phyloP scores from a whole-genome alignment of 495 filamentous ascomycete genomes.

The Aspergillus bertholletiae region DNA sequence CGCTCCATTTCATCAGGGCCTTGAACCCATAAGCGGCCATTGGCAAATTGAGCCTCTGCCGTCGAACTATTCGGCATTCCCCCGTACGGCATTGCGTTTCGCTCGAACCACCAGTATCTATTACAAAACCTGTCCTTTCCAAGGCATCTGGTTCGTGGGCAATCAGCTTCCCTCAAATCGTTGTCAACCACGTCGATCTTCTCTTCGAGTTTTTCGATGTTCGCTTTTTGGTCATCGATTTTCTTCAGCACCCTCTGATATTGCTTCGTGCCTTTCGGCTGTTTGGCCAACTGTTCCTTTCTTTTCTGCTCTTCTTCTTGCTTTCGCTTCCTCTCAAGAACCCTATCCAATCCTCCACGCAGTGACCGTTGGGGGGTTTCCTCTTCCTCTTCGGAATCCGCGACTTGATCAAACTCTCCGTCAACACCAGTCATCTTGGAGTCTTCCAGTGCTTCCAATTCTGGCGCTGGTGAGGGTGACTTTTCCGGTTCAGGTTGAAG shows the following conservation, averaged over 20 bases:
- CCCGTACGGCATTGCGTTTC: conserved; percentile 94
- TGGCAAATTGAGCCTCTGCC: conserved; percentile 81
- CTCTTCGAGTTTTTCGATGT: conserved; percentile 74
- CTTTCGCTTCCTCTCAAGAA: conserved; percentile 77
- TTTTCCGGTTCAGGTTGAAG: conserved; percentile 65
- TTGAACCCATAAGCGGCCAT: conserved; percentile 93
- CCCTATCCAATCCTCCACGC: conserved; percentile 73
- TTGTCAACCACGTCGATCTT: conserved; percentile 82
- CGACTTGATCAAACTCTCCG: conserved; percentile 43
- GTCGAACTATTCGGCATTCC: conserved; percentile 88
- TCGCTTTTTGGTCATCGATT: conserved; percentile 78
- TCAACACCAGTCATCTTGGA: conserved; percentile 67
- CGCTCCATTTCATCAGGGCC: conserved; percentile 89
- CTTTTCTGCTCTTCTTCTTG: conserved; percentile 78
- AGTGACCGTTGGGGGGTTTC: conserved; percentile 61
- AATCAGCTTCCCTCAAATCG: conserved; percentile 89
- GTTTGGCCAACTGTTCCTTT: conserved; percentile 74
- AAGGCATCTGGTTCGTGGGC: conserved; percentile 80
- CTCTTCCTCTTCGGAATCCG: conserved; percentile 63
- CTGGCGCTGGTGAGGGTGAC: conserved; percentile 62
- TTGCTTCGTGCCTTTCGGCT: conserved; percentile 82
- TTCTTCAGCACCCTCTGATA: conserved; percentile 83
- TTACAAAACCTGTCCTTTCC: conserved; percentile 97
- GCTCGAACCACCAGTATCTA: conserved; percentile 98
- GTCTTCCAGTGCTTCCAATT: conserved; percentile 54